Percentiles rank a stretch among this genome's conserved stretches.
These are phyloP conservation scores for Phialocephala sp. DNA, from an alignment of 2,329 filamentous ascomycete genomes.

Conservation along the genomic window DNA sequence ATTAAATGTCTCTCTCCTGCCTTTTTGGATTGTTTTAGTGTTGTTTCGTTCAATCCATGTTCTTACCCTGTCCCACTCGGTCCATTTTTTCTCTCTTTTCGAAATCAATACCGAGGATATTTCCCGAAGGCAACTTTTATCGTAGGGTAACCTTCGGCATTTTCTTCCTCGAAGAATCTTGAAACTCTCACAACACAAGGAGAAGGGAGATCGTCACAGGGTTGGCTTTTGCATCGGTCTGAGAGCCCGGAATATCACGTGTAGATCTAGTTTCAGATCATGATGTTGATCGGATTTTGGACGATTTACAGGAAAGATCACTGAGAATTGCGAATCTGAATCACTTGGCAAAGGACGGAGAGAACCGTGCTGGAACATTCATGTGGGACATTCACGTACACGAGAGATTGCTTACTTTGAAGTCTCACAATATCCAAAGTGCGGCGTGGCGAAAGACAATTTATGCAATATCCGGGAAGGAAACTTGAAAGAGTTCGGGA, in stretches of 20 bases:
- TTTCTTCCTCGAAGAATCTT: background rate
- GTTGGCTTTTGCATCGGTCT: background rate
- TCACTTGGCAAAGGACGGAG: constrained; percentile 1
- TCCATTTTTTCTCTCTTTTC: constrained; percentile 7
- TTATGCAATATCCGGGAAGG: background rate
- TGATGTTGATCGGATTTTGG: background rate
- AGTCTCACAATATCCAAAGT: background rate
- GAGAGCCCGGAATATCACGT: constrained; percentile 1
- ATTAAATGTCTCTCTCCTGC: constrained; percentile 7
- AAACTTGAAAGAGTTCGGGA: too few relatives aligned
- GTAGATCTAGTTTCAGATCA: background rate
- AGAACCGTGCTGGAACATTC: background rate
- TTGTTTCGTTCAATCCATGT: constrained; percentile 3
- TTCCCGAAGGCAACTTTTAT: constrained; percentile 10
- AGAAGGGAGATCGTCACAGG: constrained; percentile 8
- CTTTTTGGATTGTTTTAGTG: background rate
- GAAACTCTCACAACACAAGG: constrained; percentile 8
- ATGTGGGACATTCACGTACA: background rate
- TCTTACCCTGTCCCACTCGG: constrained; percentile 4
- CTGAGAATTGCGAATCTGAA: background rate
- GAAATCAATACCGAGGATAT: background rate
- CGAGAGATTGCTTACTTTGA: background rate
- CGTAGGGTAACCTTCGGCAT: background rate
- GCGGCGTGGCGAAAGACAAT: background rate
- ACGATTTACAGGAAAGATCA: background rate